These are phyloP conservation scores for Globisporangium apiculatum DNA, from an alignment of 352 stramenopile genomes.

Conservation along the genomic window DNA sequence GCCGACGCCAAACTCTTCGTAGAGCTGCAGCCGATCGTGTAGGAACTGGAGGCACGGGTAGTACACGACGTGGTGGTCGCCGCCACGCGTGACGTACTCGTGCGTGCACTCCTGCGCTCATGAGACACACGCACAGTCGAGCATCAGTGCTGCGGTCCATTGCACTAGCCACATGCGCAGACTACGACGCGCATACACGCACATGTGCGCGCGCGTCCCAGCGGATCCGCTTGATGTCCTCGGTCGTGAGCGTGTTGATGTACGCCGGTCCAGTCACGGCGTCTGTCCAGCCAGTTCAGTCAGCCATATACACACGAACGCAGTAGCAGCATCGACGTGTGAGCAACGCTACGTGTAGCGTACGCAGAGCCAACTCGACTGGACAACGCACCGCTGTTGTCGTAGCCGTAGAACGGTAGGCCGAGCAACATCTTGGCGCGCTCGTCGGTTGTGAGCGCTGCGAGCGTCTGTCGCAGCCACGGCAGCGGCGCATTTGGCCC, in stretches of 20 bases:
- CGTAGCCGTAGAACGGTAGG: conserved; percentile 76
- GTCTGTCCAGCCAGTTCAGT: conserved; percentile 15
- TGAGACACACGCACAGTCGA: not conserved
- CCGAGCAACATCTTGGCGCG: conserved; percentile 60
- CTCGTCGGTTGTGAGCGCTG: conserved; percentile 36
- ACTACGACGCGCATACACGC: conserved; percentile 3
- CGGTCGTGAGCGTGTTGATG: conserved; percentile 27
- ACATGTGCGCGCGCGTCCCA: conserved; percentile 45
- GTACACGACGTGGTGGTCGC: conserved; percentile 44
- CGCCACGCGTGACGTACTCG: conserved; percentile 29
- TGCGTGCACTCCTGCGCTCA: conserved; percentile 53
- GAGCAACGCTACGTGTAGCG: no score
- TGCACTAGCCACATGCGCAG: not conserved
- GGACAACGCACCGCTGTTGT: conserved; percentile 35
- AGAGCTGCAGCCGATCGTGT: conserved; percentile 54
- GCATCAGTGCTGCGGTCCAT: not conserved
- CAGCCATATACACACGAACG: no score
- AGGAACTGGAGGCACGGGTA: conserved; percentile 82
- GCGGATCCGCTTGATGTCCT: conserved; percentile 35
- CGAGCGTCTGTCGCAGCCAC: conserved; percentile 58
- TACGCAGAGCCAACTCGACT: not conserved
- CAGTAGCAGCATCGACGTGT: not conserved
- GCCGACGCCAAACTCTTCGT: conserved; percentile 36
- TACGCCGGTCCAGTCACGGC: conserved; percentile 35
- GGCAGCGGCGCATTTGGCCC: conserved; percentile 61